Base-by-base conservation (phyloP, 495 filamentous ascomycete genomes). In the Lineolata rhizophorae region DNA sequence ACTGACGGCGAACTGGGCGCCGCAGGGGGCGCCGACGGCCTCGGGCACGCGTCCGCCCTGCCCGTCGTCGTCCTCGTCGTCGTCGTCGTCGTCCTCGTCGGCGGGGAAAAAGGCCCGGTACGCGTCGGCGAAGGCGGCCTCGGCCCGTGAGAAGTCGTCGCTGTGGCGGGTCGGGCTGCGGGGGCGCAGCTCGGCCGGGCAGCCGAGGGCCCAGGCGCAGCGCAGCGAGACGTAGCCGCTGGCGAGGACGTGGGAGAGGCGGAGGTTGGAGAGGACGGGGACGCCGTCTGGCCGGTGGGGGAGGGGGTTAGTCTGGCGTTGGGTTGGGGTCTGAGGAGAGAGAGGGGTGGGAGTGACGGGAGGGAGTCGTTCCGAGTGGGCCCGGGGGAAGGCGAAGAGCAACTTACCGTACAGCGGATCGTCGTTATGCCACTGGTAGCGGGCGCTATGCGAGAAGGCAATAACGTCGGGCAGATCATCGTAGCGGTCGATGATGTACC, bases 401-500 rank as follows among this genome's bases (percentile, higher is more conserved):
- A n/a, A n/a, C 31, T 20, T 32, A 32, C 31, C 31, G 27, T 45
- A 45, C 39, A 45, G 38, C n/a, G 42, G 42, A 24, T 45, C 42
- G 35, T 45, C 42, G 38, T 66, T 64, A 44, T 77, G 72, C 71
- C 71, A 76, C 46, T 69, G 60, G 43, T 62, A 70, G 31, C 65
- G 64, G 29, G 60, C 46, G 18, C 64, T 58, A 45, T 77, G 72
- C 29, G 68, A 53, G 47, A 75, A 75, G 37, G 75, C 58, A 36
- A 65, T 62, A 11, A 56, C 43, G 15, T 65, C 53, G 2, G 71
- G 62, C 3, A 76, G 62, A 21, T 52, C 49, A 35, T 72, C 53
- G 51, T 77, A 77, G 32, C 64, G 54, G 41, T 71, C 62, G 43
- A 77, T 72, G 15, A 77, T 64, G 41, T 73, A 68, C n/a, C 42